A percentile compares a stretch with the other conserved stretches of the same genome.
phyloP scores from a whole-genome alignment of 352 stramenopile species.

The Phytophthora cajani region DNA sequence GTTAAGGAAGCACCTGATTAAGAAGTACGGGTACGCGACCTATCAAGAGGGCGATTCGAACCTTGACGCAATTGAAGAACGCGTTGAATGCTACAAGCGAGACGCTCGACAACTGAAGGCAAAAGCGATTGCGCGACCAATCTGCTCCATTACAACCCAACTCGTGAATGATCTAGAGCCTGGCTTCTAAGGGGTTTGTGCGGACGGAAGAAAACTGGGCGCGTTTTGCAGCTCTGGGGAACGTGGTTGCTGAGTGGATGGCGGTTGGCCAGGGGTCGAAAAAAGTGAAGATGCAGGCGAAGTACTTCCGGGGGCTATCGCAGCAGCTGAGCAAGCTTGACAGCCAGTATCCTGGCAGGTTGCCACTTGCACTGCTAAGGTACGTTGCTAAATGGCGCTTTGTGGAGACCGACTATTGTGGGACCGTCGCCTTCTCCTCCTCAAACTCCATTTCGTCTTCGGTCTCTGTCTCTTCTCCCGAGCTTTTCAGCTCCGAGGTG shows the following conservation, averaged over 20 bases:
- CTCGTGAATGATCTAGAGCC: neutral
- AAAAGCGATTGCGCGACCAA: neutral
- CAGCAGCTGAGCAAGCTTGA: neutral
- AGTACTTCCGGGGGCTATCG: neutral
- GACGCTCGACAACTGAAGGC: neutral
- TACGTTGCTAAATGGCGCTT: neutral
- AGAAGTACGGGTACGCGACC: neutral
- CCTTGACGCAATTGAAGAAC: neutral
- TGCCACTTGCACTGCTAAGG: neutral
- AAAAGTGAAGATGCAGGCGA: neutral
- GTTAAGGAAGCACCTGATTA: neutral
- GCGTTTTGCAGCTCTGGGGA: neutral
- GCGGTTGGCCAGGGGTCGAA: neutral
- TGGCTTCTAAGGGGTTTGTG: too few species aligned
- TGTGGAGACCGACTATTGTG: neutral
- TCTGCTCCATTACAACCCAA: neutral
- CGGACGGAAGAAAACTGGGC: too few species aligned
- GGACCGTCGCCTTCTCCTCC: neutral
- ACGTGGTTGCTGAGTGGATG: neutral
- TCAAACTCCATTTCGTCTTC: neutral
- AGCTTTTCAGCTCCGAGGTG: neutral
- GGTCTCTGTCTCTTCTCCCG: neutral
- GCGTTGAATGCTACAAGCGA: neutral
- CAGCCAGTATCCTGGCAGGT: neutral
- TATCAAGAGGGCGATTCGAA: neutral